Conservation (phyloP, 768 basidiomycete species). For the Tulasnella sp. region DNA sequence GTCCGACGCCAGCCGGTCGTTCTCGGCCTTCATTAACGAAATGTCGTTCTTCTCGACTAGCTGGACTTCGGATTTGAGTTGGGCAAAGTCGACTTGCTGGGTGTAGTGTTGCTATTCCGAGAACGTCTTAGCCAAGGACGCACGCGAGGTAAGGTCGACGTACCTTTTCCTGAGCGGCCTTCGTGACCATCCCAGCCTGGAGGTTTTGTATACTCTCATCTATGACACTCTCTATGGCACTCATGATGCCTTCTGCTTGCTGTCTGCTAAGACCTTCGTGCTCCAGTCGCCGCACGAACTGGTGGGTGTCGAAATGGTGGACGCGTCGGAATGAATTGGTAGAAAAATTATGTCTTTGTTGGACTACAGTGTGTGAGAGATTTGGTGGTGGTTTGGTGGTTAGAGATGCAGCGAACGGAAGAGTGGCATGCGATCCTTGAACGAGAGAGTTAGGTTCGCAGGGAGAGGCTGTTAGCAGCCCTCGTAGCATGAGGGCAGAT, state of each 20-base stretch:
- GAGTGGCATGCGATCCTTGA: no score
- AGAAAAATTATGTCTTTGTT: no score
- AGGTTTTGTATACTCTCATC: conserved; percentile 94
- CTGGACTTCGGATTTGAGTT: conserved; percentile 91
- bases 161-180: conserved; percentile 93
- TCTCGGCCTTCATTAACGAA: conserved; percentile 90
- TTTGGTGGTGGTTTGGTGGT: no score
- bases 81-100: conserved; percentile 93
- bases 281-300: conserved; percentile 84
- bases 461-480: no score
- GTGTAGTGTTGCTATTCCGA: conserved; percentile 67
- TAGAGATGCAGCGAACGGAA: no score
- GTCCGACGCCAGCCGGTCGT: conserved; percentile 81
- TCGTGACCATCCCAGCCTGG: conserved; percentile 92
- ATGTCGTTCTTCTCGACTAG: conserved; percentile 95
- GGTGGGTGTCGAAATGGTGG: conserved; percentile 84
- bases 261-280: conserved; percentile 76
- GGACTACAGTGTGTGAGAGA: no score
- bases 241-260: conserved; percentile 96
- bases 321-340: no score
- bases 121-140: neutral
- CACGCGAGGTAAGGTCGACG: conserved; percentile 18
- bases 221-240: conserved; percentile 91
- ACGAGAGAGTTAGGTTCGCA: no score
- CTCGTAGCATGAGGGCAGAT: no score